phyloP scores from a whole-genome alignment of 331 rosid genomes.

The Quercus lobata region DNA sequence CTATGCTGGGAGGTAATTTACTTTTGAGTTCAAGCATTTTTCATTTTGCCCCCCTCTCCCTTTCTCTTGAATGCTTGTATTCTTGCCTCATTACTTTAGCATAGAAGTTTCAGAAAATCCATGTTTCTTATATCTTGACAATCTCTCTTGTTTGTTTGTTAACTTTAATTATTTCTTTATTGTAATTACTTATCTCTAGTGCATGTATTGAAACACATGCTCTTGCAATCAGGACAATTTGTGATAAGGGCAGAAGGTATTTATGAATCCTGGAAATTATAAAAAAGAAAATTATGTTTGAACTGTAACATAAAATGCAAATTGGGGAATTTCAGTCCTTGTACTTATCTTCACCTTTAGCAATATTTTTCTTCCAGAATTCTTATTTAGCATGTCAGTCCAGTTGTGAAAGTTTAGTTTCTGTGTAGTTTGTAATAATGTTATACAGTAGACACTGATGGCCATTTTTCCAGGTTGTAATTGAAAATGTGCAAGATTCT shows the following conservation, averaged over 20 bases:
- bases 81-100: background rate
- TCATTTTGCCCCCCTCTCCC: background rate
- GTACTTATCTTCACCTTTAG: background rate
- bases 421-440: background rate
- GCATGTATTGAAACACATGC: background rate
- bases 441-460: background rate
- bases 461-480: background rate
- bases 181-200: background rate
- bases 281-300: background rate
- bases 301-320: background rate
- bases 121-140: no score
- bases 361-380: background rate
- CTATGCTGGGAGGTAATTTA: slow-evolving; percentile 34
- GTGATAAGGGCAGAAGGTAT: background rate
- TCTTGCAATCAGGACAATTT: background rate
- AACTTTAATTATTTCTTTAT: background rate
- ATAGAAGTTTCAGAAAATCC: no score
- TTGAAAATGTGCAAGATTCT: background rate
- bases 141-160: background rate
- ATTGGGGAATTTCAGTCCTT: background rate
- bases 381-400: slow-evolving; percentile 1
- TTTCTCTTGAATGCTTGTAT: background rate
- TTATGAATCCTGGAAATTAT: background rate
- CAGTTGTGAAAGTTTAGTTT: background rate
- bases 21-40: slow-evolving; percentile 20